These are phyloP conservation scores for Cryptosporidium canis DNA, from an alignment of 169 alveolate species.

Conservation along the genomic window DNA sequence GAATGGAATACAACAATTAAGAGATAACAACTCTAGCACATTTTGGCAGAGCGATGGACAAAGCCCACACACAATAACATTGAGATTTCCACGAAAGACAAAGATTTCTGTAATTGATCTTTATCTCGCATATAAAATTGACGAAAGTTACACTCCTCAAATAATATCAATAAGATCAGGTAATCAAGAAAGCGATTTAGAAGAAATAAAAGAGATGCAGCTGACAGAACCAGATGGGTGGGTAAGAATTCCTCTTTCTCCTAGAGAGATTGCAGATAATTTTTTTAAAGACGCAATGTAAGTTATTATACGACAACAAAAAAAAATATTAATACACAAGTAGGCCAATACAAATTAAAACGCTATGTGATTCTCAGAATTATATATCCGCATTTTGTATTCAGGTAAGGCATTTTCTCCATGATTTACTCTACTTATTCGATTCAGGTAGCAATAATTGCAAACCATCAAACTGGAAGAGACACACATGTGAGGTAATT, in stretches of 20 bases:
- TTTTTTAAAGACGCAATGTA: conserved; percentile 81
- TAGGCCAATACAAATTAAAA: conserved; percentile 77
- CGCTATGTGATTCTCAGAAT: conserved; percentile 79
- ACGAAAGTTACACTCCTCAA: conserved; percentile 87
- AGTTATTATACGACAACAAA: conserved; percentile 75
- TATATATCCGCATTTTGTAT: conserved; percentile 67
- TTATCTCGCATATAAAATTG: conserved; percentile 82
- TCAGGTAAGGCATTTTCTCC: conserved; percentile 29
- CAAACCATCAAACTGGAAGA: conserved; percentile 85
- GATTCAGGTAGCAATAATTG: conserved; percentile 81
- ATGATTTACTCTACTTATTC: not conserved
- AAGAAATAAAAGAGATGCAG: conserved; percentile 71
- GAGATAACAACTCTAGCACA: conserved; percentile 84
- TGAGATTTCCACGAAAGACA: conserved; percentile 81
- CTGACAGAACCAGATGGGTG: conserved; percentile 70
- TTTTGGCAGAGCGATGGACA: conserved; percentile 88
- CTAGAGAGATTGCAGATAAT: conserved; percentile 73
- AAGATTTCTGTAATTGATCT: conserved; percentile 83
- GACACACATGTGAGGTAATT: conserved; percentile 86
- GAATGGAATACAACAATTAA: conserved; percentile 81
- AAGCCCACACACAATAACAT: conserved; percentile 85
- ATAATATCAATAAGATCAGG: conserved; percentile 83
- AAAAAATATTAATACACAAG: conserved; percentile 74
- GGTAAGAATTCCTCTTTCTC: conserved; percentile 73
- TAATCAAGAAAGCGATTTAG: conserved; percentile 78